These are phyloP conservation scores for Sporothrix mexicana DNA, from an alignment of 2,329 filamentous ascomycete genomes.

Conservation along the genomic window DNA sequence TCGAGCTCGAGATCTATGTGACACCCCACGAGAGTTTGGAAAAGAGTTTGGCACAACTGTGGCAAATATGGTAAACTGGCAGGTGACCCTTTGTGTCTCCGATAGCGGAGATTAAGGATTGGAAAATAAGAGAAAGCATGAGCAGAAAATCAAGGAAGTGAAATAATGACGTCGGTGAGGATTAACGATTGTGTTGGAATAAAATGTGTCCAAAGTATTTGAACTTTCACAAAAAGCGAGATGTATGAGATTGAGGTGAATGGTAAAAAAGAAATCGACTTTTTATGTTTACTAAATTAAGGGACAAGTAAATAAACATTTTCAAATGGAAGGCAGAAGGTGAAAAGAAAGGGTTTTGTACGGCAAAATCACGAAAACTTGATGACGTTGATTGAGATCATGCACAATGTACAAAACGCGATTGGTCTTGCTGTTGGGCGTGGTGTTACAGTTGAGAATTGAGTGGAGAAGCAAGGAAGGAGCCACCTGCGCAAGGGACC, in stretches of 20 bases:
- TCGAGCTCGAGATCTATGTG: not conserved
- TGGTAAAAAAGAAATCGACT: not conserved
- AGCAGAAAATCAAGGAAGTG: not conserved
- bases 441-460: conserved; percentile 1
- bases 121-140: not conserved
- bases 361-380: not conserved
- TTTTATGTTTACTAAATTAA: not conserved
- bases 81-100: not conserved
- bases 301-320: not conserved
- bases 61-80: conserved; percentile 8
- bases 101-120: not conserved
- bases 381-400: not conserved
- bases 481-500: conserved; percentile 16
- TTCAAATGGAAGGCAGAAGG: not conserved
- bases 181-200: not conserved
- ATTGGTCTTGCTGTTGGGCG: conserved; percentile 11
- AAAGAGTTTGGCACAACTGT: not conserved
- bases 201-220: too few species aligned
- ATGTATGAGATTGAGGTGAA: not conserved
- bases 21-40: not conserved
- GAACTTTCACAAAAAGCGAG: too few species aligned
- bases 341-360: not conserved
- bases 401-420: not conserved
- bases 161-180: not conserved
- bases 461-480: conserved; percentile 5